phyloP scores from a whole-genome alignment of 176 grass and related monocot genomes.

The Oryza nivara region DNA sequence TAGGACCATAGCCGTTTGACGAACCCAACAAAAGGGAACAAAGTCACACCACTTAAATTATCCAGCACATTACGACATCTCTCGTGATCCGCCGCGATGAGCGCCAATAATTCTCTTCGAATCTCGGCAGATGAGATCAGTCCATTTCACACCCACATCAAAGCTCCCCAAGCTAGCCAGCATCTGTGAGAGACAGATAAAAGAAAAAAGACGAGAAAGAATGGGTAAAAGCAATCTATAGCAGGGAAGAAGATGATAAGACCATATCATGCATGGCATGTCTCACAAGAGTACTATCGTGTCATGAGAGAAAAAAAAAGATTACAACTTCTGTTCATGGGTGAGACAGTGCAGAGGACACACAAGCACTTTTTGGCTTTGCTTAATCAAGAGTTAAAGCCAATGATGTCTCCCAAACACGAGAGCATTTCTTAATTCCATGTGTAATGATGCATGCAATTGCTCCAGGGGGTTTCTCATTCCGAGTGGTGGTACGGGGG shows the following conservation, averaged over 20 bases:
- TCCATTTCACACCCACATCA: conserved; percentile 5
- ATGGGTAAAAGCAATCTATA: conserved; percentile 22
- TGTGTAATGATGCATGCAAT: conserved; percentile 25
- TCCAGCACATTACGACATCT: neutral
- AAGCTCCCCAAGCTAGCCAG: conserved; percentile 12
- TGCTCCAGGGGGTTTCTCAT: neutral
- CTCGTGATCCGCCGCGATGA: conserved; percentile 3
- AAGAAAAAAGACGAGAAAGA: conserved; percentile 16
- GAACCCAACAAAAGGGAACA: neutral
- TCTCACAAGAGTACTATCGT: neutral
- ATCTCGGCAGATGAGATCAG: neutral
- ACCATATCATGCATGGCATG: neutral
- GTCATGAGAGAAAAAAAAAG: neutral
- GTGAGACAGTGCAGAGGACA: conserved; percentile 20
- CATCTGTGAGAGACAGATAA: neutral
- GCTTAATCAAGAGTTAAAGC: conserved; percentile 43
- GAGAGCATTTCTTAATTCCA: conserved; percentile 32
- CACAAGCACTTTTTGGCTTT: conserved; percentile 41
- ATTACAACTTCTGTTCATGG: neutral
- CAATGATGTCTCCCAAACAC: conserved; percentile 45
- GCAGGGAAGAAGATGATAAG: neutral
- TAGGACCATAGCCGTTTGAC: neutral
- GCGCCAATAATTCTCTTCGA: conserved; percentile 29
- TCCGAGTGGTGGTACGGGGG: conserved; percentile 26
- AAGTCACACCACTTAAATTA: neutral